Conservation (phyloP, 768 basidiomycete genomes). For the Amanita pseudoporphyria region DNA sequence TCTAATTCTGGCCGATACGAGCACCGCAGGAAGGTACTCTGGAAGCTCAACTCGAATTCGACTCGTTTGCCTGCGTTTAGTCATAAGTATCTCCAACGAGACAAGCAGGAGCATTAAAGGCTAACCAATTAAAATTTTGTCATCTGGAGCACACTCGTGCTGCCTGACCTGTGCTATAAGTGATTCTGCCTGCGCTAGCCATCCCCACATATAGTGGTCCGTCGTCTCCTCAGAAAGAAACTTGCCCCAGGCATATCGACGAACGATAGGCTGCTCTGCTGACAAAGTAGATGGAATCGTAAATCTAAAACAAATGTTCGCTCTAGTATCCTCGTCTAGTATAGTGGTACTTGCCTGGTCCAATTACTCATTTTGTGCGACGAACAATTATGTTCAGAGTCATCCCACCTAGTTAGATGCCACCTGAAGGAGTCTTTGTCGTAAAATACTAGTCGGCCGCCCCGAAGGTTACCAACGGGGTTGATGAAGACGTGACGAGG, state of each 20-base stretch:
- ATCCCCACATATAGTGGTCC: not conserved
- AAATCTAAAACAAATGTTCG: not conserved
- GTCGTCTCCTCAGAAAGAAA: not conserved
- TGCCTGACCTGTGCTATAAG: no score
- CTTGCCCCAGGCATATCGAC: not conserved
- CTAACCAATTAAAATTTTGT: no score
- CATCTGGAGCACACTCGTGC: no score
- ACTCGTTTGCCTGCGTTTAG: no score
- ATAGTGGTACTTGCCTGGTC: not conserved
- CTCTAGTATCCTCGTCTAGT: not conserved
- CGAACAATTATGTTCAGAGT: not conserved
- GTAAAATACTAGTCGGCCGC: not conserved
- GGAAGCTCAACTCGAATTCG: not conserved
- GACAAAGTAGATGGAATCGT: not conserved
- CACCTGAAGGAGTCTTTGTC: not conserved
- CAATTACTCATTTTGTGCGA: not conserved
- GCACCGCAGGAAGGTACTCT: not conserved
- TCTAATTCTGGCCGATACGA: not conserved
- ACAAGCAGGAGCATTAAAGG: no score
- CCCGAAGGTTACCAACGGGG: not conserved
- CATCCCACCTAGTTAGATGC: not conserved
- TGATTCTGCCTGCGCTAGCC: not conserved
- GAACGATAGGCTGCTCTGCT: not conserved
- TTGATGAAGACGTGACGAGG: conserved; percentile 1
- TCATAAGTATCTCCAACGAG: no score